Conservation (phyloP, 1,284 basidiomycete genomes). For the Wallemia mellicola region DNA sequence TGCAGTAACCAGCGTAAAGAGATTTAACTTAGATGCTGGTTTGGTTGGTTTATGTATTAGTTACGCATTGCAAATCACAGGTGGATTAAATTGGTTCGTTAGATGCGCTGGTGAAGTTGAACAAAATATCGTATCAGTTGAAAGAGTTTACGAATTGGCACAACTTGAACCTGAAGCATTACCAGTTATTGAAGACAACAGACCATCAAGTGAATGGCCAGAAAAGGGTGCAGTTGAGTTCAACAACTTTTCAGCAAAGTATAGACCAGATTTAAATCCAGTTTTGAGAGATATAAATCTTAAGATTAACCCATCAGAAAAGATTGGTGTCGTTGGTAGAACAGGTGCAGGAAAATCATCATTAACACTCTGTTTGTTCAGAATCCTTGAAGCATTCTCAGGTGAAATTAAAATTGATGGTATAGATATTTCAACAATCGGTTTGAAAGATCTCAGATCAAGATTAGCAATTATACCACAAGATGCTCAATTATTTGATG, state of each 20-base stretch:
- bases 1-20: conserved; percentile 36
- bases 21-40: conserved; percentile 46
- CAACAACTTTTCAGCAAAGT: conserved; percentile 49
- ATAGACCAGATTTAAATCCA: conserved; percentile 48
- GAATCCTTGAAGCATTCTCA: conserved; percentile 48
- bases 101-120: conserved; percentile 69
- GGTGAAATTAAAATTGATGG: conserved; percentile 60
- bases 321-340: conserved; percentile 56
- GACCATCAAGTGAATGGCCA: conserved; percentile 41
- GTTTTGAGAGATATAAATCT: conserved; percentile 45
- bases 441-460: conserved; percentile 46
- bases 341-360: conserved; percentile 84
- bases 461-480: conserved; percentile 59
- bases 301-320: conserved; percentile 33
- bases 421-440: conserved; percentile 51
- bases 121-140: conserved; percentile 71
- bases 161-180: conserved; percentile 48
- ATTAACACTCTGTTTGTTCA: conserved; percentile 37
- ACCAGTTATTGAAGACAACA: conserved; percentile 31
- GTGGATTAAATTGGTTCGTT: conserved; percentile 47
- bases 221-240: conserved; percentile 43
- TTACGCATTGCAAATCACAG: conserved; percentile 30
- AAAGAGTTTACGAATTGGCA: conserved; percentile 28
- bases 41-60: conserved; percentile 69
- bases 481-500: conserved; percentile 49